A percentile compares a stretch with the other conserved stretches of the same genome.
phyloP scores from a whole-genome alignment of 129 eudicot genomes.

The Rutidosis leptorrhynchoides region DNA sequence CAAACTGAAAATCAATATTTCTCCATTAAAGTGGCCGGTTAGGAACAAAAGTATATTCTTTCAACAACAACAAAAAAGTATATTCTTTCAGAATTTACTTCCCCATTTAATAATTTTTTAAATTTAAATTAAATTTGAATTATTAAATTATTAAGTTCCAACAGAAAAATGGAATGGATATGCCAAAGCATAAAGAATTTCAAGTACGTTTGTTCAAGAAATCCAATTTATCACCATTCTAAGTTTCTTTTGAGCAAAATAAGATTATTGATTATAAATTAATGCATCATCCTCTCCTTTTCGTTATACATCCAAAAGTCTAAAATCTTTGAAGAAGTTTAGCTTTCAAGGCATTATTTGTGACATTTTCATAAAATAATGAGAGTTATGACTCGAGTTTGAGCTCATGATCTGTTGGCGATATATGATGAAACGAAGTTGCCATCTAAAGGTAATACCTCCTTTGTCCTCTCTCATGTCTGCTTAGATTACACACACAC shows the following conservation, averaged over 20 bases:
- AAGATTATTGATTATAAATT: background rate
- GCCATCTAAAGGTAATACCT: background rate
- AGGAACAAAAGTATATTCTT: slow-evolving; percentile 24
- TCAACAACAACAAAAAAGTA: slow-evolving; percentile 20
- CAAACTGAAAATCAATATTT: background rate
- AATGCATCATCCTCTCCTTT: slow-evolving; percentile 10
- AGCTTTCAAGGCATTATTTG: background rate
- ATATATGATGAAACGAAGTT: background rate
- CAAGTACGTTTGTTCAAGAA: slow-evolving; percentile 19
- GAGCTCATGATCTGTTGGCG: background rate
- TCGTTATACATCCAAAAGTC: background rate
- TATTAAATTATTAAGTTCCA: too few species aligned
- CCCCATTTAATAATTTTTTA: background rate
- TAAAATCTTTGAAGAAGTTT: background rate
- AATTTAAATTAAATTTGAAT: too few species aligned
- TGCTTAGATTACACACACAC: too few species aligned
- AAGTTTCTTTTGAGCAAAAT: slow-evolving; percentile 4
- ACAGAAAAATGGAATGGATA: slow-evolving; percentile 19
- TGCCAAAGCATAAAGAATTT: slow-evolving; percentile 26
- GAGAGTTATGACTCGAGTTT: background rate
- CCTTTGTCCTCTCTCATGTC: background rate
- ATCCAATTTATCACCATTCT: slow-evolving; percentile 6
- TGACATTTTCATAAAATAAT: background rate
- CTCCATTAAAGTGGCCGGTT: slow-evolving; percentile 3
- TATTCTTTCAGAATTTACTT: slow-evolving; percentile 24